Evolutionary conservation across 2,329 filamentous ascomycete genomes (phyloP).

Genomic region (Claviceps purpurea): DNA sequence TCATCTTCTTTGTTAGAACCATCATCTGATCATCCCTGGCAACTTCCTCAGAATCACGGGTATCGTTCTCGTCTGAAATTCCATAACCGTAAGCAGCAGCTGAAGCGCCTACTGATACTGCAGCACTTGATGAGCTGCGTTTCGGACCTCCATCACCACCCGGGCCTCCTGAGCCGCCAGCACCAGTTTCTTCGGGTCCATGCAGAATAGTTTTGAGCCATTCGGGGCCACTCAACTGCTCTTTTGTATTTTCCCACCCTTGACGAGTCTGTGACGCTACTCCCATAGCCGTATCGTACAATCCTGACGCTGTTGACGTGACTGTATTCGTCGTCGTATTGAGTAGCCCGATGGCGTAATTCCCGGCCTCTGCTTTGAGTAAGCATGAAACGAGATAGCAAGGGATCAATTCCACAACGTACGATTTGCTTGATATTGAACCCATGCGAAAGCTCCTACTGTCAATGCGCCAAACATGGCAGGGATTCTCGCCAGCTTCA

Average conservation of each 20-base stretch:
- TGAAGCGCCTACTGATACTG: conserved; percentile 55
- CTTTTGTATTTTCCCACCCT: conserved; percentile 76
- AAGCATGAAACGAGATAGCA: conserved; percentile 8
- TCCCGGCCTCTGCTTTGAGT: conserved; percentile 30
- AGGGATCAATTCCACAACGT: conserved; percentile 24
- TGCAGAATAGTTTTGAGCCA: conserved; percentile 69
- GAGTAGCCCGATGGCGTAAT: conserved; percentile 50
- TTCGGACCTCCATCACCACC: conserved; percentile 39
- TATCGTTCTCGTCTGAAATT: conserved; percentile 50
- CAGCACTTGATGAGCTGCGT: conserved; percentile 45
- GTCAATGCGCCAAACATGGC: conserved; percentile 85
- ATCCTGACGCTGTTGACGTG: conserved; percentile 49
- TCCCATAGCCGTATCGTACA: conserved; percentile 60
- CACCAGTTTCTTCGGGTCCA: conserved; percentile 45
- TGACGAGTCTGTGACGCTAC: conserved; percentile 66
- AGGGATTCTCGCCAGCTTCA: conserved; percentile 78
- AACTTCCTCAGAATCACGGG: conserved; percentile 46
- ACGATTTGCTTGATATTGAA: conserved; percentile 93
- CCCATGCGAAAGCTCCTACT: conserved; percentile 75
- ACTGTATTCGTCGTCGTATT: conserved; percentile 60
- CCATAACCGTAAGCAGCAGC: conserved; percentile 71
- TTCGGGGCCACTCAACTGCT: conserved; percentile 53
- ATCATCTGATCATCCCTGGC: conserved; percentile 98
- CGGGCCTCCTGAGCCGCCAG: conserved; percentile 32
- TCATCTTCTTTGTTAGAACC: conserved; percentile 98